Evolutionary conservation across 2,329 filamentous ascomycete species (phyloP), one percentile per base, ranked within the genome.

Genomic region (Xylariaceae sp.): DNA sequence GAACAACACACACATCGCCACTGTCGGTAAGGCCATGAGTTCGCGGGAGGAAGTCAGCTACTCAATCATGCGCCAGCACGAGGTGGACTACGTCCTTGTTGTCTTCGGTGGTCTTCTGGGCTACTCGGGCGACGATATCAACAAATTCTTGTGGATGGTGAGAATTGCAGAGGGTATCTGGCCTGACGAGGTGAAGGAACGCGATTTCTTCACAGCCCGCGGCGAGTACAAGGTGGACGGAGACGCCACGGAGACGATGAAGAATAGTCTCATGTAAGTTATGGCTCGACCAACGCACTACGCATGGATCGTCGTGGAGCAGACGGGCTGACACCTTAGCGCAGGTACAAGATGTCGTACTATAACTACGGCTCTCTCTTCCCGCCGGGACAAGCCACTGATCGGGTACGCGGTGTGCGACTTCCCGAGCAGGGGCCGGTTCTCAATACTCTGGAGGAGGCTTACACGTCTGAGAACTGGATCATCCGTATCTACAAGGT

Each of bases 111-210:
- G 90, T 68, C 82, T 99, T 51, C 78, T 99, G 36, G 95, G 95
- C 48, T 99, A 99, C 76, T 96, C 91, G 45, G 94, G 94, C 56
- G 94, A 99, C 62, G 94, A 99, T 66, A 96, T 99, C 76, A 99
- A 99, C 79, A 99, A 99, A 76, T 99, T 99, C 78, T 77, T 99
- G 61, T 99, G 94, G 94, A 99, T 99, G 95, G 91, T 99, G 51
- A 85, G 94, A 67, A 99, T 99, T 66, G 94, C 94, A 36, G 94
- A 99, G 73, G 94, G 94, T 57, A 97, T 99, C 72, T 99, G 94
- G 94, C 94, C 94, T n/a, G 90, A 97, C 58, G 92, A 99, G 78
- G 86, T 99, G 61, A 95, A 90, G 75, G 94, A 99, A 75, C 87
- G 94, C 57, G 87, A 92, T 64, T 99, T 92, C 76, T 99, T 99